These are phyloP conservation scores for Ammopiptanthus mongolicus DNA, from an alignment of 306 rosid genomes.

Conservation along the genomic window DNA sequence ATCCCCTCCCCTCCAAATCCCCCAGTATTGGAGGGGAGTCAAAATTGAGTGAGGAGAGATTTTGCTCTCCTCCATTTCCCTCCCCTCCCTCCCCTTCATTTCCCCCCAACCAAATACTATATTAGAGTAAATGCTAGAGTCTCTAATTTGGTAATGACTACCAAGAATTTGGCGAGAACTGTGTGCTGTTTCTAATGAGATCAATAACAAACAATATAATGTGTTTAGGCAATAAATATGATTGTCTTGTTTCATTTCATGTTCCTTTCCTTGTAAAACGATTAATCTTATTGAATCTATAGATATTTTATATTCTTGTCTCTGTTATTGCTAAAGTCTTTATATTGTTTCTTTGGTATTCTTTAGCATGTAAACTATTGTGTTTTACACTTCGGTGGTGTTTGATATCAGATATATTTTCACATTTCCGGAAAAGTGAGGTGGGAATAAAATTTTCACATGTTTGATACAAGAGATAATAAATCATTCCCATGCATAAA, in stretches of 20 bases:
- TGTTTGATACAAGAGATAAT: too few relatives aligned
- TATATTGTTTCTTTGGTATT: conserved; percentile 3
- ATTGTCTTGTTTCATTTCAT: neutral
- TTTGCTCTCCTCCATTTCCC: too few relatives aligned
- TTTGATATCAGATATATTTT: too few relatives aligned
- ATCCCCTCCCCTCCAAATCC: too few relatives aligned
- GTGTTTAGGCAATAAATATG: neutral
- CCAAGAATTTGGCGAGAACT: neutral
- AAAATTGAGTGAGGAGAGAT: too few relatives aligned
- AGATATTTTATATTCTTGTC: neutral
- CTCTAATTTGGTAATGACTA: neutral
- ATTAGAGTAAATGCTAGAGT: conserved; percentile 6
- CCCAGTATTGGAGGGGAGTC: too few relatives aligned
- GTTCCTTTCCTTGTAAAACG: neutral
- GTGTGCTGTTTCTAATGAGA: neutral
- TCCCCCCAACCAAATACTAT: too few relatives aligned
- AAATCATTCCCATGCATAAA: too few relatives aligned
- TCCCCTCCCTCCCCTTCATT: too few relatives aligned
- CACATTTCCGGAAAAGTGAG: too few relatives aligned
- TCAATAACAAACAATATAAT: neutral
- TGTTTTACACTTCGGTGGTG: conserved; percentile 11
- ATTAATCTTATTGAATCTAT: neutral
- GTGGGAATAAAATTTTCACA: too few relatives aligned
- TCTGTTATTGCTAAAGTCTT: conserved; percentile 5
- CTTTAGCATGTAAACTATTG: neutral